These are phyloP conservation scores for Mycena rebaudengoi DNA, from an alignment of 768 basidiomycete species.

Conservation along the genomic window DNA sequence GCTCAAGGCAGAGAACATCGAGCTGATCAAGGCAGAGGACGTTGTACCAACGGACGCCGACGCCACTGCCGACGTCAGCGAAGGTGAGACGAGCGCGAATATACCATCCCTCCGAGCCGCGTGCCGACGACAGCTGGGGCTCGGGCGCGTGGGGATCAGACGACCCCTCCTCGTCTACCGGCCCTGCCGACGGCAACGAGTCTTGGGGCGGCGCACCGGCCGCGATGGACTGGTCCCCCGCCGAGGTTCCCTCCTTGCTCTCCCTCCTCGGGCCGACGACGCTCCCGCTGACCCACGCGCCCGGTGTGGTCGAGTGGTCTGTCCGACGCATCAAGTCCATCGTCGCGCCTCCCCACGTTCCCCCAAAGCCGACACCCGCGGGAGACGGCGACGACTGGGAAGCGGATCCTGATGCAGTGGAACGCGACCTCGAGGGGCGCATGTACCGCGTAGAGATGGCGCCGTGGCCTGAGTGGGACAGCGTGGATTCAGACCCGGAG, in stretches of 20 bases:
- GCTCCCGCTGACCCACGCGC: constrained; percentile 68
- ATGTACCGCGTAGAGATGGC: no score
- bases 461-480: no score
- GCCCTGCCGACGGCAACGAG: not conserved
- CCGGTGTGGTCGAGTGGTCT: constrained; percentile 72
- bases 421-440: no score
- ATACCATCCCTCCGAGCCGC: no score
- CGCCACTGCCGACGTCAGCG: not conserved
- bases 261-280: constrained; percentile 61
- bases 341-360: constrained; percentile 48
- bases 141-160: not conserved
- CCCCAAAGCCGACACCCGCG: no score
- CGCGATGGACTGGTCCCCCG: not conserved
- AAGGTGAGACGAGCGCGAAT: no score
- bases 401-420: no score
- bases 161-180: not conserved
- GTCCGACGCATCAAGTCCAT: constrained; percentile 64
- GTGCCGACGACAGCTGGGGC: not conserved
- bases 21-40: constrained; percentile 6
- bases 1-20: constrained; percentile 17
- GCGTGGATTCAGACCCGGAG: no score
- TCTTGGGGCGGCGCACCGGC: no score
- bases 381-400: no score
- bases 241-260: constrained; percentile 36
- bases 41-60: not conserved